Evolutionary conservation across 176 grass and related monocot species (phyloP), one percentile per base, ranked within the genome.

Genomic region (Carex pumila): DNA sequence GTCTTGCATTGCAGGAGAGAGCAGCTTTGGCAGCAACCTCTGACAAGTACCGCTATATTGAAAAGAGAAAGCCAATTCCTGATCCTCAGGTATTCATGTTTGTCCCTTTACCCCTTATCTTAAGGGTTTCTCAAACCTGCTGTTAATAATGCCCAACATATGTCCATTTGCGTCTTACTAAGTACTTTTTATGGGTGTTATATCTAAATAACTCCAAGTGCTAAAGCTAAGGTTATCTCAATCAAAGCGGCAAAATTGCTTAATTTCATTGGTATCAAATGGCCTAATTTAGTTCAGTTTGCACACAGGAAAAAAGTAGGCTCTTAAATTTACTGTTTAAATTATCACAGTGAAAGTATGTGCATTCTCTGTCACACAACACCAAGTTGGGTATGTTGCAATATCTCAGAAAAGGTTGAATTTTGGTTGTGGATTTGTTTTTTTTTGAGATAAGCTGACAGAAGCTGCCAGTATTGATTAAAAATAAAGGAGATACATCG

Each of bases 41-140:
- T 0, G 96, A 99, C 89, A 91, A 85, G 54, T 95, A 95, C 63
- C 89, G 96, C 4, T 98, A 95, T 86, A 68, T 99, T 68, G 96
- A 99, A 87, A 99, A 99, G 86, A 86, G 88, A 64, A 99, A 90
- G 74, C 96, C 96, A 55, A 92, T 99, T 89, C 93, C 96, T 86
- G 96, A 99, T 84, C 93, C 91, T 12, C 93, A 99, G 89, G 96
- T 95, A 85, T 39, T 69, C 25, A 49, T 47, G 36, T 82, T 87
- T 87, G 60, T 60, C 61, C 18, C 21, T 71, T 45, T 57, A 8
- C 17, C 68, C 56, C 45, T 41, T 17, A 13, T 45, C 65, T 14
- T 2, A 17, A 3, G 5, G 12, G 12, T 66, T 32, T 15, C 30
- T 66, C 64, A 34, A 66, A 43, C 14, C 5, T 45, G 15, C 36